Percentiles rank a stretch among this genome's conserved stretches.
Conservation (phyloP, 2,329 filamentous ascomycete species). For the Colletotrichum filicis region DNA sequence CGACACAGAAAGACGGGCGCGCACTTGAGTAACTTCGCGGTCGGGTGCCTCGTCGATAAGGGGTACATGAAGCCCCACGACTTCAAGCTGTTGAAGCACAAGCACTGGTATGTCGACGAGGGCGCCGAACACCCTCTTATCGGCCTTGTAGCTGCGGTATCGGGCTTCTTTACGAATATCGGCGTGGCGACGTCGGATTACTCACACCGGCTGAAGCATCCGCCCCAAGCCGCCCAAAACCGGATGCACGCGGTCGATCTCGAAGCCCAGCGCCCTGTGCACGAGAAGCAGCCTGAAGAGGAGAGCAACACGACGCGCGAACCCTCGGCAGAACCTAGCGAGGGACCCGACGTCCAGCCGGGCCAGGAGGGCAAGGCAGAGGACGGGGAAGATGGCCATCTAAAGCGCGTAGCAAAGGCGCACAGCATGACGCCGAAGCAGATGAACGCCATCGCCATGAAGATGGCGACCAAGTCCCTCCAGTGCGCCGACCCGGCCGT, state of each 20-base stretch:
- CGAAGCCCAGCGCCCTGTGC: neutral
- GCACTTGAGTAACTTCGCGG: constrained; percentile 70
- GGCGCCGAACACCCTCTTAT: constrained; percentile 73
- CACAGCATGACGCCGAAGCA: constrained; percentile 38
- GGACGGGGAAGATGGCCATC: neutral
- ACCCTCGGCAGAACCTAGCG: neutral
- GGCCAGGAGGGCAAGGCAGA: neutral
- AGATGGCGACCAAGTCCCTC: constrained; percentile 46
- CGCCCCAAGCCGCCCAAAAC: neutral
- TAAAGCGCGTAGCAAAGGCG: neutral
- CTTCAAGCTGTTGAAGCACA: constrained; percentile 58
- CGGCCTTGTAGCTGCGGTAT: constrained; percentile 72
- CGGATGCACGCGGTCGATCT: neutral
- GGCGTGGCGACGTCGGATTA: constrained; percentile 59
- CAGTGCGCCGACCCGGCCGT: constrained; percentile 62
- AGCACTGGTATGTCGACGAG: constrained; percentile 72
- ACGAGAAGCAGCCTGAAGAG: neutral
- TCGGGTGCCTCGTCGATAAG: constrained; percentile 65
- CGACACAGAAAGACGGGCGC: constrained; percentile 67
- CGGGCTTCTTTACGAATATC: constrained; percentile 74
- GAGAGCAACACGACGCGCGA: constrained; percentile 18
- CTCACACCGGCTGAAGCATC: constrained; percentile 29
- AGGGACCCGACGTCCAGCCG: neutral
- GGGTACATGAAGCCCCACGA: constrained; percentile 66
- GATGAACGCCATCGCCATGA: constrained; percentile 43